Evolutionary conservation across 2,329 filamentous ascomycete genomes (phyloP).

Genomic region (Laburnicola sp.): DNA sequence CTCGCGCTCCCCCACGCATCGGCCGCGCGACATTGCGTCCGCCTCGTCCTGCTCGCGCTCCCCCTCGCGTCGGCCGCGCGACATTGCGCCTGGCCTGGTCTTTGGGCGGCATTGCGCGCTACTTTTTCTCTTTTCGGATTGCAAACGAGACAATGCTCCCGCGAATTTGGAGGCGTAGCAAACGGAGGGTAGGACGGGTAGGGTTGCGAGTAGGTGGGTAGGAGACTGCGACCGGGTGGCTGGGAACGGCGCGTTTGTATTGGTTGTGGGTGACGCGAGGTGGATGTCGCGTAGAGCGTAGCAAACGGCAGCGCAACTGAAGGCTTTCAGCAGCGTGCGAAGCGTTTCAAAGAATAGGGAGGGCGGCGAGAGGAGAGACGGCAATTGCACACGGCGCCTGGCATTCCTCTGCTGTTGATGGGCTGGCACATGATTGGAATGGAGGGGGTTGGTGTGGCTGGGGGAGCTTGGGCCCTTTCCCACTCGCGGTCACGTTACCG

Average conservation of each 20-base stretch:
- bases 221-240: conserved; percentile 1
- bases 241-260: neutral
- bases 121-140: neutral
- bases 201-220: neutral
- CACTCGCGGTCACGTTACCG: neutral
- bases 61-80: conserved; percentile 39
- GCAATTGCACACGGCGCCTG: neutral
- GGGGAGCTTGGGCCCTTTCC: conserved; percentile 15
- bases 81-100: conserved; percentile 32
- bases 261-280: neutral
- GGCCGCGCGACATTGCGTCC: neutral
- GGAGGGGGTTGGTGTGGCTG: conserved; percentile 37
- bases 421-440: conserved; percentile 11
- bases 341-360: conserved; percentile 7
- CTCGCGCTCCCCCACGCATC: neutral
- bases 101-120: conserved; percentile 28
- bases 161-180: neutral
- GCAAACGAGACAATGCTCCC: neutral
- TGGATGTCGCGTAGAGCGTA: conserved; percentile 9
- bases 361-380: neutral
- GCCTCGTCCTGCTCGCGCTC: conserved; percentile 13
- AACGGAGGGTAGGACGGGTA: neutral
- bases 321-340: conserved; percentile 13
- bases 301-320: neutral
- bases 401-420: conserved; percentile 17